These are phyloP conservation scores for Stagonosporopsis vannaccii DNA, from an alignment of 2,329 filamentous ascomycete species.

Conservation along the genomic window DNA sequence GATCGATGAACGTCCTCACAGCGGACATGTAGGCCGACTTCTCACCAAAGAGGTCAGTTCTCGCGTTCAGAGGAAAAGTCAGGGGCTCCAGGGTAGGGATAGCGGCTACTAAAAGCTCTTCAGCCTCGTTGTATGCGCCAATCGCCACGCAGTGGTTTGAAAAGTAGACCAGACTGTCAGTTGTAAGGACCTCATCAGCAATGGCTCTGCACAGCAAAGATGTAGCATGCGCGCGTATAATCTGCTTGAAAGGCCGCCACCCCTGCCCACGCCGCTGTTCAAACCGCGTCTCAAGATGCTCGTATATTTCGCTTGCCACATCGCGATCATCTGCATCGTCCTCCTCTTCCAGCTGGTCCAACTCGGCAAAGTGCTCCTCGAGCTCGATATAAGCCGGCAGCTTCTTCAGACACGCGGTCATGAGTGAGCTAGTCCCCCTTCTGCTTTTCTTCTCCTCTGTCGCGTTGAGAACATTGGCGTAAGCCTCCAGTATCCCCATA, in stretches of 20 bases:
- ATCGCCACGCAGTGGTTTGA: constrained; percentile 40
- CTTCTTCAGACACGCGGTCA: constrained; percentile 49
- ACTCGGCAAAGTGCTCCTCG: constrained; percentile 48
- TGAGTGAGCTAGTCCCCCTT: constrained; percentile 48
- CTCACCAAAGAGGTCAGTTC: constrained; percentile 38
- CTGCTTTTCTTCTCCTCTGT: constrained; percentile 36
- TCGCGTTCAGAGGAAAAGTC: constrained; percentile 32
- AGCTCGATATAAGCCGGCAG: constrained; percentile 52
- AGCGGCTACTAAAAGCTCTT: constrained; percentile 42
- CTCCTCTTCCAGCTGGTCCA: constrained; percentile 39
- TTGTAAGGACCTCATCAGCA: constrained; percentile 39
- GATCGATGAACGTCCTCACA: constrained; percentile 37
- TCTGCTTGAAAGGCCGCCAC: constrained; percentile 51
- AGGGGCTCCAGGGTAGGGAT: constrained; percentile 33
- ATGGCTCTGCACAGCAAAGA: constrained; percentile 49
- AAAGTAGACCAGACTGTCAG: constrained; percentile 34
- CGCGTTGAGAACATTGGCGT: constrained; percentile 46
- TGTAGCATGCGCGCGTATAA: constrained; percentile 53
- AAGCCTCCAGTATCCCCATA: constrained; percentile 41
- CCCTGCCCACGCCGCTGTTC: constrained; percentile 43
- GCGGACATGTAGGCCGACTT: constrained; percentile 38
- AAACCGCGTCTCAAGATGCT: constrained; percentile 48
- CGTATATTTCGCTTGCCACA: constrained; percentile 49
- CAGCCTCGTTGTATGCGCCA: constrained; percentile 46
- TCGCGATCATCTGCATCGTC: constrained; percentile 45